Evolutionary conservation across 768 basidiomycete species (phyloP).

Genomic region (Clathrus columnatus): DNA sequence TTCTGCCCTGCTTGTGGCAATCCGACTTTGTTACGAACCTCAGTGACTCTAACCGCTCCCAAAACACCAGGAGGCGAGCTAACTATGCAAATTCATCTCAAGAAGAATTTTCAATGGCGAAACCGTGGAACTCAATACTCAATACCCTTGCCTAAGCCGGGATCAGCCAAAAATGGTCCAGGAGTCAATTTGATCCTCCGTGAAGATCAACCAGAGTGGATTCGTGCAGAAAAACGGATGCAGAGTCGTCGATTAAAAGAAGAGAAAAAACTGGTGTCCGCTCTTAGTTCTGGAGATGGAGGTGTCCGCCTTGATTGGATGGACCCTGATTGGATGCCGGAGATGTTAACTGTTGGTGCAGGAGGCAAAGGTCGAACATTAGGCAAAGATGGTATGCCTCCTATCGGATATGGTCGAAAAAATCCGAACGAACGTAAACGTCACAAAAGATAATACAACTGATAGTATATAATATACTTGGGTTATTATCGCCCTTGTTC

Average conservation of each 20-base stretch:
- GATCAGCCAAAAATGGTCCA: constrained; percentile 74
- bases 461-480: constrained; percentile 17
- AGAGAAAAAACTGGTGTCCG: constrained; percentile 64
- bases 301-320: constrained; percentile 68
- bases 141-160: constrained; percentile 85
- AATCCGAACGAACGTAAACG: constrained; percentile 79
- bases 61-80: constrained; percentile 52
- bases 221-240: constrained; percentile 69
- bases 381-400: constrained; percentile 53
- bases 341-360: constrained; percentile 57
- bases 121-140: constrained; percentile 86
- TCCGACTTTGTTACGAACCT: constrained; percentile 80
- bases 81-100: constrained; percentile 82
- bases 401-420: constrained; percentile 77
- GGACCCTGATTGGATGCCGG: constrained; percentile 92
- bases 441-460: constrained; percentile 26
- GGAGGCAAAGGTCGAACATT: constrained; percentile 63
- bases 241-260: constrained; percentile 71
- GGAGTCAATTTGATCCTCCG: constrained; percentile 81
- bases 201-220: constrained; percentile 87
- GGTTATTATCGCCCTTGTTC: constrained; percentile 14
- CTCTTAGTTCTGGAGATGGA: constrained; percentile 40
- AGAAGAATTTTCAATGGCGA: constrained; percentile 91
- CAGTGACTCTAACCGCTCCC: constrained; percentile 75
- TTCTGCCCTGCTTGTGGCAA: constrained; percentile 99